Base-by-base conservation (phyloP, 2,329 filamentous ascomycete genomes). In the Pseudogymnoascus sp. region DNA sequence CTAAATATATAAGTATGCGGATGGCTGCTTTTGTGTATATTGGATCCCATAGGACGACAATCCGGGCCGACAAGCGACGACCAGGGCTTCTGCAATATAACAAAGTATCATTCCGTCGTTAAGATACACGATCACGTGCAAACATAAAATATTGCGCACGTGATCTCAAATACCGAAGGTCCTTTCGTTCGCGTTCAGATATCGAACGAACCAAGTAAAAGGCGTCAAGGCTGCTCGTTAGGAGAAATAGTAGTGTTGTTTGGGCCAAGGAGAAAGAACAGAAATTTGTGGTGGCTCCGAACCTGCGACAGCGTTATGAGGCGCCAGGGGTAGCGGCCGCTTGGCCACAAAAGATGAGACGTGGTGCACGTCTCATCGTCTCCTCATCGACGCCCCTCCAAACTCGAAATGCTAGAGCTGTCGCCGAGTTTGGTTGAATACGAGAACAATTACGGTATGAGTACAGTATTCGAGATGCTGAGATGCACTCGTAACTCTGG, bases 381-480 rank as follows among this genome's bases (percentile, higher is more conserved):
- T 12, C 49, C 49, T 55, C 49, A 52, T 52, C 45, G 45, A 33
- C 45, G n/a, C 45, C 45, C 45, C 45, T 52, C 45, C 45, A 52
- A 52, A 52, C 45, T 52, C 49, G 49, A 55, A n/a, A 55, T 55
- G 49, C 23, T 55, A 8, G 49, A 55, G 49, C 29, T 55, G 11
- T 55, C 49, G 49, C 49, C n/a, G 10, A 10, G n/a, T 55, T 55
- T 55, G n/a, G 10, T 7, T 55, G n/a, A 55, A 33, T 55, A 33
- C 10, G 29, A 12, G n/a, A 6, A 10, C 3, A 10, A 33, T 73
- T 68, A 16, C 45, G 2, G 23, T 52, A 33, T 8, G n/a, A 55
- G 49, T 33, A 19, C n/a, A 21, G n/a, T 55, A 33, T 19, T 19
- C 5, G 29, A 52, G n/a, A 55, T 55, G 10, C 16, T 12, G 49